Evolutionary conservation across 129 eudicot genomes (phyloP), one percentile per base, ranked within the genome.

Genomic region (Lonicera japonica): DNA sequence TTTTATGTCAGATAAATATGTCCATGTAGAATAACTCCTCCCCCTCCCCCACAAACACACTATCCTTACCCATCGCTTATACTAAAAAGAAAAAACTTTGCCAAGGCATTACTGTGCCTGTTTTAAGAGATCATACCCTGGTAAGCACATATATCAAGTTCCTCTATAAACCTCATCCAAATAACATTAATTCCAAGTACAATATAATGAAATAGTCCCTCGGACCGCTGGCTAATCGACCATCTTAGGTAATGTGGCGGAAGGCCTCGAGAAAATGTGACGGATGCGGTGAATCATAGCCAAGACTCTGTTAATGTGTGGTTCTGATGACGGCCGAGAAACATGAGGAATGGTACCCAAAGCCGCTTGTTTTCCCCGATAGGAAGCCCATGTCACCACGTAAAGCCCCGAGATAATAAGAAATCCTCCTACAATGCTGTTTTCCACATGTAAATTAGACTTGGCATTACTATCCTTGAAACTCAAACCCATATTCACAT

Each of bases 331-430:
- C 25, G 84, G 20, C 25, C 80, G 74, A 64, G 75, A 56, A 63
- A 75, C 69, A 60, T 74, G 76, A 41, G 80, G 66, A 52, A 45
- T 25, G 13, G 50, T 38, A 29, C 77, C 78, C 11, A 61, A 36
- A 19, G 70, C 66, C n/a, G 80, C 73, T 57, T 74, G 82, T 77
- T 68, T 85, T 63, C 85, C 96, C 59, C 83, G 78, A 67, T 76
- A 69, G 17, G 87, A 71, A 39, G 91, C 99, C 99, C 96, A 94
- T 3, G 96, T 94, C 54, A 94, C 99, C 85, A 88, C 50, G 70
- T 94, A 94, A 38, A 92, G 85, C 62, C 98, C 96, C 19, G 86
- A 82, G 51, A 87, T 76, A 21, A 92, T 92, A 25, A 83, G 75
- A 67, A 76, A 59, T 51, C 99, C 99, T 66, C 99, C 99, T 5